Percentiles rank a stretch among this genome's conserved stretches.
Evolutionary conservation across 306 rosid species (phyloP).

Genomic region (Hippophae tibetana): DNA sequence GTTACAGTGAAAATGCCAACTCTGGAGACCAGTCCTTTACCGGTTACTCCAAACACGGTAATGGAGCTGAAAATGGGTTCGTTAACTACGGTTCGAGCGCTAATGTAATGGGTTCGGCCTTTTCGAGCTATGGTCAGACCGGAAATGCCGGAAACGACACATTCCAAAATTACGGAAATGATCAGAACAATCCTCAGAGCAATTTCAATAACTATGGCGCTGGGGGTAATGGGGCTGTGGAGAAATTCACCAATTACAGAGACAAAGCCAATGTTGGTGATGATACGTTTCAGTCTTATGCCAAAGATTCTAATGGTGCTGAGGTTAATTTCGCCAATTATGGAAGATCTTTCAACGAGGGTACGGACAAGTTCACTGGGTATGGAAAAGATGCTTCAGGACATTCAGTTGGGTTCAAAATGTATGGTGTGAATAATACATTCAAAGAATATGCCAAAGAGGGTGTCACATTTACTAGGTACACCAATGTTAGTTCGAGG

Average conservation of each 20-base stretch:
- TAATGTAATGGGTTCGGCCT: slow-evolving; percentile 57
- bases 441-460: slow-evolving; percentile 72
- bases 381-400: slow-evolving; percentile 41
- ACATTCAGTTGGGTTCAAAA: slow-evolving; percentile 44
- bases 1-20: slow-evolving; percentile 65
- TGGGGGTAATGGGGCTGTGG: slow-evolving; percentile 55
- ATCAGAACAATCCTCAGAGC: slow-evolving; percentile 62
- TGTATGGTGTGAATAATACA: slow-evolving; percentile 70
- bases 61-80: slow-evolving; percentile 57
- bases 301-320: slow-evolving; percentile 45
- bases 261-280: slow-evolving; percentile 73
- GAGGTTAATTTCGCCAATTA: slow-evolving; percentile 55
- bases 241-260: slow-evolving; percentile 68
- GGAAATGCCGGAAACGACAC: slow-evolving; percentile 46
- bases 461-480: slow-evolving; percentile 29
- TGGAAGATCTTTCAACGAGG: slow-evolving; percentile 76
- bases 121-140: slow-evolving; percentile 44
- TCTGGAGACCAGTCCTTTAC: slow-evolving; percentile 68
- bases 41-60: slow-evolving; percentile 58
- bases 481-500: slow-evolving; percentile 42
- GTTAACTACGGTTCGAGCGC: slow-evolving; percentile 46
- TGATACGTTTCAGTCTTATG: slow-evolving; percentile 65
- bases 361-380: slow-evolving; percentile 63
- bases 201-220: slow-evolving; percentile 58
- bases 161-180: slow-evolving; percentile 51